Base-by-base conservation (phyloP, 2,329 filamentous ascomycete species). In the Microcera coccophila region DNA sequence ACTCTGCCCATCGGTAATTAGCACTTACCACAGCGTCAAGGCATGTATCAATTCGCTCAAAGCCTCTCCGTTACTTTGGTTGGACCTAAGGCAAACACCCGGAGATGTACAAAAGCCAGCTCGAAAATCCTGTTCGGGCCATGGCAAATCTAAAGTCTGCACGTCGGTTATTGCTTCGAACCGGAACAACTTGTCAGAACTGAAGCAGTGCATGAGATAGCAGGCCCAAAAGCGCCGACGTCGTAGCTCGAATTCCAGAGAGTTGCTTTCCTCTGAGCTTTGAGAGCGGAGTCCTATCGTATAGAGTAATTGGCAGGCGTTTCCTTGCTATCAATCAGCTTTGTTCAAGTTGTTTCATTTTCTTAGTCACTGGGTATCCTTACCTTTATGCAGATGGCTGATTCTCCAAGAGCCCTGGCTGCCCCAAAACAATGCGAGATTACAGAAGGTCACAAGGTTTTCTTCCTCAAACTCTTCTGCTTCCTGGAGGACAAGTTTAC, bases 331-430 rank as follows among this genome's bases (percentile, higher is more conserved):
- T 1, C n/a, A 2, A 2, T 3, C 2, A 21, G 5, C 1, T 1
- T 1, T 8, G 8, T 21, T 5, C 16, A 10, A 16, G 2, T 16
- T n/a, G 17, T 17, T 14, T 3, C n/a, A n/a, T n/a, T n/a, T n/a
- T n/a, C 7, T 12, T 26, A 26, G 12, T 26, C 22, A 26, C 12
- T 12, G 22, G 5, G 19, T 20, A 3, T 11, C 0, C 4, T 2
- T 26, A 41, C 53, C 52, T 24, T 52, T 55, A n/a, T 55, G 44
- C 1, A 55, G 36, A 16, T 55, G 45, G 2, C 52, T 53, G 12
- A 48, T 48, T 2, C 44, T 41, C 53, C 53, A 55, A 3, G 50
- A 53, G 0, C 53, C 53, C 3, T 55, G 48, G 3, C 52, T 55
- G 8, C 55, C 45, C 53, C 53, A 55, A 3, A 55, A 55, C 0